Evolutionary conservation across 305 asterid species (phyloP).

Genomic region (Solanum chacoense): DNA sequence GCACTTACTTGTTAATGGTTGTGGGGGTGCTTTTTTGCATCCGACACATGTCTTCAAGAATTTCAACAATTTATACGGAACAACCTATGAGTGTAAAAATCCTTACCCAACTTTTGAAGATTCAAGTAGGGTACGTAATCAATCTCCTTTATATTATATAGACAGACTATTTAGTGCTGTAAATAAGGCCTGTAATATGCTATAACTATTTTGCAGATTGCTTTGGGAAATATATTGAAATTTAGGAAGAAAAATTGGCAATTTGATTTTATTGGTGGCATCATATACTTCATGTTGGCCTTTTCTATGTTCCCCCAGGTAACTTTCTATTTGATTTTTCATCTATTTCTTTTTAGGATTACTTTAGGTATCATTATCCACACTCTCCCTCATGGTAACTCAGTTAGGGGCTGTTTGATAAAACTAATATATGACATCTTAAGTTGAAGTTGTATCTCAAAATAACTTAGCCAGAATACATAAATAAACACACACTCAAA

Average conservation of each 20-base stretch:
- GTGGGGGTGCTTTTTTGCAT: slow-evolving; percentile 99
- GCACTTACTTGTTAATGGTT: slow-evolving; percentile 91
- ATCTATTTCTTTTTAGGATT: not conserved
- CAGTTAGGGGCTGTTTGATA: not conserved
- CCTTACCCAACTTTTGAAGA: slow-evolving; percentile 91
- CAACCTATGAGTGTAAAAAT: slow-evolving; percentile 73
- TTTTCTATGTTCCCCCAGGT: slow-evolving; percentile 99
- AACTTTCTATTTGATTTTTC: slow-evolving; percentile 1
- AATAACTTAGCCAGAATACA: not conserved
- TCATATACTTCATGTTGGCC: slow-evolving; percentile 77
- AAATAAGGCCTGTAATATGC: not conserved
- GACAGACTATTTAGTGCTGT: not conserved
- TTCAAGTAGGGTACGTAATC: slow-evolving; percentile 79
- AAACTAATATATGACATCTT: not conserved
- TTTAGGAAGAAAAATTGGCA: slow-evolving; percentile 99
- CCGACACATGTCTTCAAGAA: slow-evolving; percentile 91
- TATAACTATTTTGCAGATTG: slow-evolving; percentile 52
- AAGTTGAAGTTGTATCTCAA: not conserved
- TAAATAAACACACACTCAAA: not conserved
- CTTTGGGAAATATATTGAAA: slow-evolving; percentile 94
- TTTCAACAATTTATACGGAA: slow-evolving; percentile 45
- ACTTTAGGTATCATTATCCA: not conserved
- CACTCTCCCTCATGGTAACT: not conserved
- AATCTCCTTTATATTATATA: not conserved
- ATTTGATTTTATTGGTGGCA: slow-evolving; percentile 93